phyloP scores from a whole-genome alignment of 176 grass and related monocot species.

The Triticum monococcum region DNA sequence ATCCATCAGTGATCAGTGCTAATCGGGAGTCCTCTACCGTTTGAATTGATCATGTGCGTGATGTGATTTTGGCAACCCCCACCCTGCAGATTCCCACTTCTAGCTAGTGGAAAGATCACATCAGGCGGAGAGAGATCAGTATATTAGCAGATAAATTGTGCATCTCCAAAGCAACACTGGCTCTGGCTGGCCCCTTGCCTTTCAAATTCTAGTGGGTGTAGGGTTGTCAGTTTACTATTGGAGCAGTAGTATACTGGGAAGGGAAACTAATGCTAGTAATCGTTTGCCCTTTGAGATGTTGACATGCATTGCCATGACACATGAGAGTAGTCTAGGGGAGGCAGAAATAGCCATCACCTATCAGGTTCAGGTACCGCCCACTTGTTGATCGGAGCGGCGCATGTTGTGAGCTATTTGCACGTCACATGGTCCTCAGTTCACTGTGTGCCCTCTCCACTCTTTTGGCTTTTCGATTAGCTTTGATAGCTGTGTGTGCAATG shows the following conservation, averaged over 20 bases:
- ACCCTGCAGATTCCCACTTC: not conserved
- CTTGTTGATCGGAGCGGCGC: not conserved
- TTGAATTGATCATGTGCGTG: not conserved
- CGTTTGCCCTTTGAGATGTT: not conserved
- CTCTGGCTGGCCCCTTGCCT: not conserved
- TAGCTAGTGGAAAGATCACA: not conserved
- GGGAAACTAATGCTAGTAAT: not conserved
- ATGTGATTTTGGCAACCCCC: not conserved
- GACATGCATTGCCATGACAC: not conserved
- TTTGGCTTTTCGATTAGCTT: not conserved
- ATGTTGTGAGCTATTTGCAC: not conserved
- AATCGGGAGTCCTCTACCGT: not conserved
- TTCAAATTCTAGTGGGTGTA: not conserved
- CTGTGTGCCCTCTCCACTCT: not conserved
- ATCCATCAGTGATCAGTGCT: not conserved
- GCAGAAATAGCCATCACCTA: not conserved
- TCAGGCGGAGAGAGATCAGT: not conserved
- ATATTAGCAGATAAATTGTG: not conserved
- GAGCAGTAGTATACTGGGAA: too few relatives aligned
- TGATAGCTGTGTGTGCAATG: not conserved
- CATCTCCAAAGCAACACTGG: not conserved
- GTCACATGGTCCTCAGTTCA: not conserved
- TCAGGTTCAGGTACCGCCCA: not conserved
- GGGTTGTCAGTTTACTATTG: conserved; percentile 7
- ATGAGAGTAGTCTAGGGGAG: not conserved